phyloP scores from a whole-genome alignment of 306 rosid genomes.

The Cucurbita ficifolia region DNA sequence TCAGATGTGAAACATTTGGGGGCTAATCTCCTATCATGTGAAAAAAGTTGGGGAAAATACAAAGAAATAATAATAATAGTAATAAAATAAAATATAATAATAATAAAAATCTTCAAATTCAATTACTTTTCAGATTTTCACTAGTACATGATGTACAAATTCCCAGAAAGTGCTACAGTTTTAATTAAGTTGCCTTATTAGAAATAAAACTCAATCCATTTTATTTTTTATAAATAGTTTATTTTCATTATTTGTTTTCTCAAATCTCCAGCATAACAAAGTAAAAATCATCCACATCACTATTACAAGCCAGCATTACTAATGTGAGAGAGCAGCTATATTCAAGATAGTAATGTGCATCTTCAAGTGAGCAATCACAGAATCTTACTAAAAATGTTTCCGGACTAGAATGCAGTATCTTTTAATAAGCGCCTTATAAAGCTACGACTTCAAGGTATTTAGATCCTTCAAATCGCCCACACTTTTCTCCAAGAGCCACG shows the following conservation, averaged over 20 bases:
- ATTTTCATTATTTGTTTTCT: not conserved
- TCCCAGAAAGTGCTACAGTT: not conserved
- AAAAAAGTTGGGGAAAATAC: not conserved
- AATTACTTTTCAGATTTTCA: not conserved
- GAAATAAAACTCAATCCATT: not conserved
- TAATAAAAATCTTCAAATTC: not conserved
- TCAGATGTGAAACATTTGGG: conserved; percentile 26
- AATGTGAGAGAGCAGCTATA: not conserved
- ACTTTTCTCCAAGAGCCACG: not conserved
- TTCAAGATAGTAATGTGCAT: not conserved
- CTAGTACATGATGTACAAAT: not conserved
- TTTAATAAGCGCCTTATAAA: not conserved
- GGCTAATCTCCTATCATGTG: conserved; percentile 4
- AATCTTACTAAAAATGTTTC: not conserved
- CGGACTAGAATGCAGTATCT: not conserved
- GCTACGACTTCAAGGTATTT: not conserved
- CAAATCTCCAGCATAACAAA: not conserved
- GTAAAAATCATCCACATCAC: not conserved
- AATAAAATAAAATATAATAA: too few relatives aligned
- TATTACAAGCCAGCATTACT: not conserved
- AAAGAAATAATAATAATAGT: not conserved
- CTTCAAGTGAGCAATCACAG: not conserved
- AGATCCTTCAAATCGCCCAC: not conserved
- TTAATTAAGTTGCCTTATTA: not conserved
- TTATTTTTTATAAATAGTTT: not conserved